Conservation (phyloP, 345 rosid species). For the Dovyalis caffra region DNA sequence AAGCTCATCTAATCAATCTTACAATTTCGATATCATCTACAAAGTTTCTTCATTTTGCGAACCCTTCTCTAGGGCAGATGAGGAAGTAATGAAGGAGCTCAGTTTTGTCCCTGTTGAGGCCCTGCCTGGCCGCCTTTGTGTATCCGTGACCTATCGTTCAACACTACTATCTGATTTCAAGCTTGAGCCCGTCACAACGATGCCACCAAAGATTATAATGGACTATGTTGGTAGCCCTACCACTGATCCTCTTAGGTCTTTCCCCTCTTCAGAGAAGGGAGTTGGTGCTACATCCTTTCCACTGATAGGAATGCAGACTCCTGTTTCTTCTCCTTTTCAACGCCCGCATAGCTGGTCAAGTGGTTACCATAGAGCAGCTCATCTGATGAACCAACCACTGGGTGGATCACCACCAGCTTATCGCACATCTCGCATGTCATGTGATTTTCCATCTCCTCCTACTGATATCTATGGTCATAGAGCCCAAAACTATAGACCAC, state of each 20-base stretch:
- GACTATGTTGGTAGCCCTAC: slow-evolving; percentile 91
- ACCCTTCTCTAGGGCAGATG: slow-evolving; percentile 61
- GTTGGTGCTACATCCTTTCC: slow-evolving; percentile 55
- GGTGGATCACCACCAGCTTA: slow-evolving; percentile 56
- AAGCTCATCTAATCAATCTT: slow-evolving; percentile 53
- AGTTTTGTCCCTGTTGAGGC: slow-evolving; percentile 72
- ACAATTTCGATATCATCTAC: slow-evolving; percentile 62
- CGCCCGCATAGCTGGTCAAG: slow-evolving; percentile 96
- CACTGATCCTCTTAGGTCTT: slow-evolving; percentile 72
- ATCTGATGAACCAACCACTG: slow-evolving; percentile 39
- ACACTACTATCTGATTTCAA: slow-evolving; percentile 67
- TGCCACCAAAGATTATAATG: slow-evolving; percentile 71
- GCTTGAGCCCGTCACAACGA: slow-evolving; percentile 53
- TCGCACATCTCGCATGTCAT: slow-evolving; percentile 39
- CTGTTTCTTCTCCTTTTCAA: slow-evolving; percentile 48
- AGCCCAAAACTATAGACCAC: slow-evolving; percentile 37
- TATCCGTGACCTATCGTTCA: slow-evolving; percentile 64
- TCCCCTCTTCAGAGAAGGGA: slow-evolving; percentile 64
- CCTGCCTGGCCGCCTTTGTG: slow-evolving; percentile 62
- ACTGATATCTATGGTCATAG: slow-evolving; percentile 38
- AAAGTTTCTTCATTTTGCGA: slow-evolving; percentile 78
- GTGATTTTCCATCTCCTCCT: slow-evolving; percentile 51
- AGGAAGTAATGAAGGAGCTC: slow-evolving; percentile 56
- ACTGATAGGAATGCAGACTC: slow-evolving; percentile 48
- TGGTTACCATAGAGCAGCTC: slow-evolving; percentile 63